Percentiles rank a stretch among this genome's conserved stretches.
Conservation (phyloP, 176 grass and related monocot genomes). For the Rhynchospora pubera region DNA sequence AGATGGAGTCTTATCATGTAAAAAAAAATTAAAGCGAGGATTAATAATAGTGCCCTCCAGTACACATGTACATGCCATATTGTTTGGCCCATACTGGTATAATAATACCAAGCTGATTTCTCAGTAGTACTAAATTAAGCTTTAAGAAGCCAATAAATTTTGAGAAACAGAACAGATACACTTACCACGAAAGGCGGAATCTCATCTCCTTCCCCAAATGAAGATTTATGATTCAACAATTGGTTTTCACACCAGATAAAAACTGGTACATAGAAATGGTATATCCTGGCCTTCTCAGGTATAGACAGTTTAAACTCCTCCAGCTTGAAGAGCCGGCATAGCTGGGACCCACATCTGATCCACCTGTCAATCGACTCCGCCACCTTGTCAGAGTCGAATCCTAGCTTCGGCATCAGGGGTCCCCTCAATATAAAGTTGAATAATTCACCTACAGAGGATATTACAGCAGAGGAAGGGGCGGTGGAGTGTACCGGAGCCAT, state of each 20-base stretch:
- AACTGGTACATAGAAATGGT: slow-evolving; percentile 85
- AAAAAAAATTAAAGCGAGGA: neutral
- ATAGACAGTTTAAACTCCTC: slow-evolving; percentile 53
- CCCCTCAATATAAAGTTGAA: slow-evolving; percentile 79
- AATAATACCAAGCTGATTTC: neutral
- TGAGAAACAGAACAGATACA: neutral
- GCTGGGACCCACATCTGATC: slow-evolving; percentile 42
- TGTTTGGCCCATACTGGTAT: neutral
- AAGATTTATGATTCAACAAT: slow-evolving; percentile 48
- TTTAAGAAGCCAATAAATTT: neutral
- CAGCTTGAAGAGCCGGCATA: slow-evolving; percentile 65
- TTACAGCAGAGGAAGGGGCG: slow-evolving; percentile 42
- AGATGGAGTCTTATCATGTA: neutral
- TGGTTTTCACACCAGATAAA: slow-evolving; percentile 95
- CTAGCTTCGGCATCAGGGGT: slow-evolving; percentile 69
- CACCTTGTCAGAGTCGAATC: slow-evolving; percentile 51
- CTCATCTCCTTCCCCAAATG: slow-evolving; percentile 62
- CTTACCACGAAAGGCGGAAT: slow-evolving; percentile 84
- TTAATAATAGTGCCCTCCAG: neutral
- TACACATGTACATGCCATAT: neutral
- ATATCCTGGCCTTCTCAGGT: slow-evolving; percentile 76
- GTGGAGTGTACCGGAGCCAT: slow-evolving; percentile 21
- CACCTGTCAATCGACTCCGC: slow-evolving; percentile 70
- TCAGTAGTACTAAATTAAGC: neutral
- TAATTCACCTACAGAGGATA: slow-evolving; percentile 58